phyloP scores from a whole-genome alignment of 163 green algal species.

The Chlorella variabilis region DNA sequence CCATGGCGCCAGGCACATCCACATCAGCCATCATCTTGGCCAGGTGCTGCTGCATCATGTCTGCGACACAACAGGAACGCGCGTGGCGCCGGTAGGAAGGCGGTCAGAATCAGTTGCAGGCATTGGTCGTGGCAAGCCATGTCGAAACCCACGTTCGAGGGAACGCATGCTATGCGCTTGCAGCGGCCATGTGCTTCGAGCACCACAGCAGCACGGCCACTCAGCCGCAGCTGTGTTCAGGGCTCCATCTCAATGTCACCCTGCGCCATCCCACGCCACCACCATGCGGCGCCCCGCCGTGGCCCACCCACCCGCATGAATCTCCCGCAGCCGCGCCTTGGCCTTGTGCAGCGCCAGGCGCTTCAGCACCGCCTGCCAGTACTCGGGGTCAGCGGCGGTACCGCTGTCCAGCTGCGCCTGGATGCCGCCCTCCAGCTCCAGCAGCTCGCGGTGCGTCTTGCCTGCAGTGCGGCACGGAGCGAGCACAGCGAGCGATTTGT shows the following conservation, averaged over 20 bases:
- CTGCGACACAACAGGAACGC: slow-evolving; percentile 3
- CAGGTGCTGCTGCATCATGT: slow-evolving; percentile 47
- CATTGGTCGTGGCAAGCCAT: too few species aligned
- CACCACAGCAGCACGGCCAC: too few species aligned
- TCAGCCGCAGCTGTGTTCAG: too few species aligned
- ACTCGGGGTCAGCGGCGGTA: slow-evolving; percentile 88
- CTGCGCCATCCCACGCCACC: too few species aligned
- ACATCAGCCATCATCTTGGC: slow-evolving; percentile 35
- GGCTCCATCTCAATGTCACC: too few species aligned
- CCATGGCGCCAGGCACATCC: slow-evolving; percentile 64
- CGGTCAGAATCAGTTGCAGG: background rate
- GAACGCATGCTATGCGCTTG: too few species aligned
- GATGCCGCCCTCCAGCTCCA: slow-evolving; percentile 79
- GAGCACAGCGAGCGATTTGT: background rate
- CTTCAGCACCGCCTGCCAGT: slow-evolving; percentile 87
- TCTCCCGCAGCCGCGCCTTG: slow-evolving; percentile 72
- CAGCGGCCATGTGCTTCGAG: too few species aligned
- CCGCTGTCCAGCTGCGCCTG: slow-evolving; percentile 66
- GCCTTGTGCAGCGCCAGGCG: slow-evolving; percentile 76
- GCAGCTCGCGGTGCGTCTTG: slow-evolving; percentile 81
- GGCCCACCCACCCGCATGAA: slow-evolving; percentile 58
- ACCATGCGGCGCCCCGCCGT: too few species aligned
- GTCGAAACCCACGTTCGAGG: too few species aligned
- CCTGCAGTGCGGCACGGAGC: slow-evolving; percentile 51
- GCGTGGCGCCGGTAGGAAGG: background rate